Base-by-base conservation (phyloP, 2,329 filamentous ascomycete species). In the Coniochaeta sp. region DNA sequence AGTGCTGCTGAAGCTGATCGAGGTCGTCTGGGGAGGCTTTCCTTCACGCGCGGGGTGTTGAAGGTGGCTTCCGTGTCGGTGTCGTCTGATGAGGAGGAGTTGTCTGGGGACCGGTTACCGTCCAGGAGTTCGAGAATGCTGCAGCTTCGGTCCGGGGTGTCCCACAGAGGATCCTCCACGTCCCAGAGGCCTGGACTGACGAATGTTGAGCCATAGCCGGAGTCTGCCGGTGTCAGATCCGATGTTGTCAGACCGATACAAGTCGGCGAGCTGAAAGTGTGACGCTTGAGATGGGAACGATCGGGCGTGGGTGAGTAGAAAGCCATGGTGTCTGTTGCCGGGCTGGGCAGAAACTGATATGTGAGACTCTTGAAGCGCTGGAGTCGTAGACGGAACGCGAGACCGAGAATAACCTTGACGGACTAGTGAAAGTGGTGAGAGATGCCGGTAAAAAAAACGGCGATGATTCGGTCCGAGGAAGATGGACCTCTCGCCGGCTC, bases 131-230 rank as follows among this genome's bases (percentile, higher is more conserved):
- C 26, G 55, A 42, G 22, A 1, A 42, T 36, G 36, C 36, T 44
- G 55, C 5, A n/a, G 22, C 61, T 57, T 28, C 62, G 56, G 17
- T 62, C 58, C 14, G 57, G 58, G 24, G 5, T 28, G 16, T 52
- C 47, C 47, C 47, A 52, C 22, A 6, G 26, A 7, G 24, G 47
- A 30, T 24, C 30, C 14, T 16, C 14, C 8, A 3, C 6, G 17
- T 26, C 24, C 47, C 47, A 52, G 24, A 1, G 62, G 57, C 26
- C 19, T 12, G 63, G 61, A 4, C 56, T 55, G 1, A 62, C 24
- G n/a, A 60, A 47, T 16, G 58, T 60, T 22, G 66, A 68, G 58
- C 59, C 64, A 42, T 68, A 69, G 17, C 66, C 67, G 4, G 67
- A 67, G 32, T 69, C 67, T 24, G 62, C 19, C 4, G 65, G 63